Percentiles rank a stretch among this genome's conserved stretches.
phyloP scores from a whole-genome alignment of 2,329 filamentous ascomycete genomes.

The Pleomassaria siparia region DNA sequence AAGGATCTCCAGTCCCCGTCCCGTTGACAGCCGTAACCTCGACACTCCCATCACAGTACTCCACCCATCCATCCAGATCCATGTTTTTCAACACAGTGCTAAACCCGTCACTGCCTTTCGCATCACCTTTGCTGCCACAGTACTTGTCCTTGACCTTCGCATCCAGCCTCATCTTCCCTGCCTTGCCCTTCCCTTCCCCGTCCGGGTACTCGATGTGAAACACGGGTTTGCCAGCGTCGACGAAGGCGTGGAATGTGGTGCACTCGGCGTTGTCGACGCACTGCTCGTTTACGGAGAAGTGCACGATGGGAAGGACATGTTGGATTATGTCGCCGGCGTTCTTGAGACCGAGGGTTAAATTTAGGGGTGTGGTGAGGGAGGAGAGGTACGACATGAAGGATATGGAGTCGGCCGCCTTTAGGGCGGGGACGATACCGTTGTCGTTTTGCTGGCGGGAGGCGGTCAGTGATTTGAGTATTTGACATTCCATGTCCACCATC shows the following conservation, averaged over 20 bases:
- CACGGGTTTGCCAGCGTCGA: constrained; percentile 64
- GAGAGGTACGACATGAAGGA: constrained; percentile 64
- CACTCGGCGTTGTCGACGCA: constrained; percentile 65
- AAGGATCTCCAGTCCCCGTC: constrained; percentile 1
- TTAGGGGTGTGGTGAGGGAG: constrained; percentile 53
- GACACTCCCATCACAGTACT: constrained; percentile 52
- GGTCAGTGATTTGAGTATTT: not conserved
- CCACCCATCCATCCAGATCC: constrained; percentile 63
- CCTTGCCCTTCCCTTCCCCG: constrained; percentile 46
- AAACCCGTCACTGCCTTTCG: constrained; percentile 53
- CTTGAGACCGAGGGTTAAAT: constrained; percentile 67
- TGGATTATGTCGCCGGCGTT: constrained; percentile 65
- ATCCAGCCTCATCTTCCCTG: too few species aligned
- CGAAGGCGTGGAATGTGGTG: constrained; percentile 58
- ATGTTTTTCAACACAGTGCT: constrained; percentile 68
- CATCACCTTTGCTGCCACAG: constrained; percentile 45
- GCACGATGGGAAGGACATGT: constrained; percentile 53
- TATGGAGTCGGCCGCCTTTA: constrained; percentile 60
- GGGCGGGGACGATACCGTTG: constrained; percentile 62
- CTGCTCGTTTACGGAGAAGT: constrained; percentile 72
- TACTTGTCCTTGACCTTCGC: constrained; percentile 34
- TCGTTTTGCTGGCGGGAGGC: constrained; percentile 51
- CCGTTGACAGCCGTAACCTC: constrained; percentile 24
- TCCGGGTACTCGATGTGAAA: constrained; percentile 73
- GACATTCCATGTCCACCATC: too few species aligned